Conservation (phyloP, 345 rosid species). For the Brassica cretica region DNA sequence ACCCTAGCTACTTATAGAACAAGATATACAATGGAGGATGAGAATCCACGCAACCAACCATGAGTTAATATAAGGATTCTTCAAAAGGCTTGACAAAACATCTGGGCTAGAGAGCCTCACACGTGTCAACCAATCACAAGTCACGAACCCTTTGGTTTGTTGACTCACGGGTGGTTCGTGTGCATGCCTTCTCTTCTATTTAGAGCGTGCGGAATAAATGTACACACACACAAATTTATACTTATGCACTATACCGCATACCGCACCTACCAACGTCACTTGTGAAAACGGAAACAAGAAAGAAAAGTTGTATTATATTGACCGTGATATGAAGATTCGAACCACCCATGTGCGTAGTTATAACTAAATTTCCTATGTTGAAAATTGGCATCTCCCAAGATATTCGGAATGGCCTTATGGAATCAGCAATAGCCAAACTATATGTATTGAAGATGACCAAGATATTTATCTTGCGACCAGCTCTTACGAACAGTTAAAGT, state of each 20-base stretch:
- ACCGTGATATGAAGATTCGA: slow-evolving; percentile 19
- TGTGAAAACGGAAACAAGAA: background rate
- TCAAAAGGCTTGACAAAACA: slow-evolving; percentile 26
- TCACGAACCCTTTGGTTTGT: slow-evolving; percentile 19
- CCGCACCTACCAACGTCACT: slow-evolving; percentile 35
- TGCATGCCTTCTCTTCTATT: background rate
- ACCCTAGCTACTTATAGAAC: slow-evolving; percentile 31
- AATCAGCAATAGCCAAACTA: background rate
- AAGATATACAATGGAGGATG: slow-evolving; percentile 35
- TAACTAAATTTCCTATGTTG: slow-evolving; percentile 17
- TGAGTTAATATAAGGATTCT: slow-evolving; percentile 16
- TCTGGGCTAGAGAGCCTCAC: slow-evolving; percentile 31
- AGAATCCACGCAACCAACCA: slow-evolving; percentile 31
- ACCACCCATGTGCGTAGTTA: slow-evolving; percentile 22
- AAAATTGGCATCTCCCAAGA: slow-evolving; percentile 3
- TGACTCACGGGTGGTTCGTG: slow-evolving; percentile 20
- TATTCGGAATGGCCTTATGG: background rate
- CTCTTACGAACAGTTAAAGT: no score
- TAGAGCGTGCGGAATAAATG: background rate
- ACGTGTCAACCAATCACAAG: slow-evolving; percentile 38
- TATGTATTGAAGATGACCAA: no score
- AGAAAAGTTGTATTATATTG: background rate
- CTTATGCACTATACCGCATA: slow-evolving; percentile 16
- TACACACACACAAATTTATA: background rate
- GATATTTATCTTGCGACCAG: no score